Conservation (phyloP, 164 flowering plant species). For the Santalum album region DNA sequence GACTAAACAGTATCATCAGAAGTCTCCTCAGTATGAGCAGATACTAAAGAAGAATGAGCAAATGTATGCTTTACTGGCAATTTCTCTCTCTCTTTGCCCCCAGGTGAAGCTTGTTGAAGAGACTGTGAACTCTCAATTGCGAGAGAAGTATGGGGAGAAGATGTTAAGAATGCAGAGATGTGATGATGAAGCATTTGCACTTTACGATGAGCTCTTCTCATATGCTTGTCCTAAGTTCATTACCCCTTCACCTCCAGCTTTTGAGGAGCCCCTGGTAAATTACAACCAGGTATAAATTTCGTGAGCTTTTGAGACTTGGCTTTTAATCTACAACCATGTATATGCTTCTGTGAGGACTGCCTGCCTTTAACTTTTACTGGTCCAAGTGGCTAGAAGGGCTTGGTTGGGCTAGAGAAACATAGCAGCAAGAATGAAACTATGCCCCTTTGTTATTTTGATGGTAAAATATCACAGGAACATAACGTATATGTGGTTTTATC, state of each 20-base stretch:
- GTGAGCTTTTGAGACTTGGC: neutral
- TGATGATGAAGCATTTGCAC: slow-evolving; percentile 89
- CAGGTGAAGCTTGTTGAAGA: slow-evolving; percentile 89
- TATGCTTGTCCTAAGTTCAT: slow-evolving; percentile 99
- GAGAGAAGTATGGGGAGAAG: slow-evolving; percentile 98
- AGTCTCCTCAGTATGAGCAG: slow-evolving; percentile 95
- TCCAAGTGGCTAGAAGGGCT: no score
- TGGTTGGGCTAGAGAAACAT: no score
- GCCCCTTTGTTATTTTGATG: no score
- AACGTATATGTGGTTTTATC: no score
- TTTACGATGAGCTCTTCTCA: slow-evolving; percentile 96
- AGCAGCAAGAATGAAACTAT: no score
- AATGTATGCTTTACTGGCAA: slow-evolving; percentile 94
- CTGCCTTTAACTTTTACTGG: no score
- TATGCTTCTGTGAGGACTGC: no score
- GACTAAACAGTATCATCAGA: slow-evolving; percentile 92
- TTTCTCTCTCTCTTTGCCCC: slow-evolving; percentile 84
- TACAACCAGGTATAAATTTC: slow-evolving; percentile 74
- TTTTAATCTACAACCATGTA: no score
- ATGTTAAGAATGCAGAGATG: slow-evolving; percentile 89
- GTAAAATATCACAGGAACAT: no score
- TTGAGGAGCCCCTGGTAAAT: slow-evolving; percentile 90
- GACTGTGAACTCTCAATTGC: slow-evolving; percentile 75
- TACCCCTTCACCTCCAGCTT: slow-evolving; percentile 83
- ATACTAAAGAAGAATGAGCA: slow-evolving; percentile 98